These are phyloP conservation scores for Turritis glabra DNA, from an alignment of 345 rosid species.

Conservation along the genomic window DNA sequence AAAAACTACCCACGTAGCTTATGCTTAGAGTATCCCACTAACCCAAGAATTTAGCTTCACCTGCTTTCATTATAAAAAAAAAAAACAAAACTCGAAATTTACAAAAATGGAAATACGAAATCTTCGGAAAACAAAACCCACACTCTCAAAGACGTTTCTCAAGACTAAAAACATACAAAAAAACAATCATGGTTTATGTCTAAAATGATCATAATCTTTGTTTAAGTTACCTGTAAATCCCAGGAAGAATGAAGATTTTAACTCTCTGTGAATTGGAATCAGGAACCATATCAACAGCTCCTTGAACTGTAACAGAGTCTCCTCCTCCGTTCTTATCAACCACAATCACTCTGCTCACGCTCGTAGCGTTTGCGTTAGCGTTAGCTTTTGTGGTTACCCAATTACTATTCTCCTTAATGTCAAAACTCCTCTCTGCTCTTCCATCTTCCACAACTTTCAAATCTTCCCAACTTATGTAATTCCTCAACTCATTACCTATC, in stretches of 20 bases:
- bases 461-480: conserved; percentile 78
- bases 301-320: conserved; percentile 82
- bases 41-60: conserved; percentile 44
- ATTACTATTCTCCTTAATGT: conserved; percentile 20
- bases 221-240: conserved; percentile 72
- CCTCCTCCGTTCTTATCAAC: conserved; percentile 72
- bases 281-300: conserved; percentile 83
- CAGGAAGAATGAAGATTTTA: conserved; percentile 77
- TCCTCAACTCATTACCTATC: conserved; percentile 24
- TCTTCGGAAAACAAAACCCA: background rate
- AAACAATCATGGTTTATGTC: conserved; percentile 14
- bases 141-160: conserved; percentile 9
- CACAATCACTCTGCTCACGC: conserved; percentile 50
- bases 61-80: conserved; percentile 6
- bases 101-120: background rate
- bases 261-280: conserved; percentile 60
- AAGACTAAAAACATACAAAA: background rate
- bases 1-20: conserved; percentile 46
- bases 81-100: background rate
- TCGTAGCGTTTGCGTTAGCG: conserved; percentile 30
- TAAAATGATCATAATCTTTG: background rate
- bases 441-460: conserved; percentile 47
- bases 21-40: conserved; percentile 40
- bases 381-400: conserved; percentile 16
- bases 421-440: background rate